These are phyloP conservation scores for Draba incana DNA, from an alignment of 345 rosid genomes.

Conservation along the genomic window DNA sequence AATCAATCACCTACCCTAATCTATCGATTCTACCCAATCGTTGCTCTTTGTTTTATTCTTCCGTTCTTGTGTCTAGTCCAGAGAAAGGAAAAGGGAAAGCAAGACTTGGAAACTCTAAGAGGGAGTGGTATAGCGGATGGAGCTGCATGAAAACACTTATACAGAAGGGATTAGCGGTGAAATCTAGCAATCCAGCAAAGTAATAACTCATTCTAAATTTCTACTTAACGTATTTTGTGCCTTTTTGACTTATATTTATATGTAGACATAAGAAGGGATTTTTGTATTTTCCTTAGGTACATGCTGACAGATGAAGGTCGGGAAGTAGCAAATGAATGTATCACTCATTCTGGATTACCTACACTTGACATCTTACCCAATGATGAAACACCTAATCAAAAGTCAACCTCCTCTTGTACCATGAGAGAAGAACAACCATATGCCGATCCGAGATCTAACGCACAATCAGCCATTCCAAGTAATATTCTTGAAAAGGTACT, in stretches of 20 bases:
- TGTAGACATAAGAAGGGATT: neutral
- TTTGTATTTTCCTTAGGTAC: constrained; percentile 49
- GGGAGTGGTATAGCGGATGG: constrained; percentile 97
- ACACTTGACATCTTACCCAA: constrained; percentile 45
- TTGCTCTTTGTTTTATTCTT: constrained; percentile 19
- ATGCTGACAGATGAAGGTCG: constrained; percentile 85
- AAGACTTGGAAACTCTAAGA: constrained; percentile 68
- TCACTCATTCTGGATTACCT: constrained; percentile 63
- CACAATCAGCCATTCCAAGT: constrained; percentile 31
- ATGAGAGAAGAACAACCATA: constrained; percentile 31
- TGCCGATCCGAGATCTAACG: constrained; percentile 14
- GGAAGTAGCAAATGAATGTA: constrained; percentile 74
- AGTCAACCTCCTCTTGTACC: constrained; percentile 28
- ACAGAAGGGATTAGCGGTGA: constrained; percentile 81
- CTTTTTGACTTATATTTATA: constrained; percentile 13
- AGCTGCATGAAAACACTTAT: constrained; percentile 84
- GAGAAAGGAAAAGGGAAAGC: constrained; percentile 83
- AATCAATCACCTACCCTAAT: constrained; percentile 17
- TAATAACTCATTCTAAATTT: constrained; percentile 36
- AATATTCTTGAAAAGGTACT: constrained; percentile 41
- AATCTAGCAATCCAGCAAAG: constrained; percentile 96
- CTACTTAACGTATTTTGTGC: constrained; percentile 7
- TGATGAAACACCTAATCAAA: constrained; percentile 42
- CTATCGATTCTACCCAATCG: constrained; percentile 12
- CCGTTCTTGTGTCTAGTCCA: constrained; percentile 53